A percentile compares a stretch with the other conserved stretches of the same genome.
Conservation (phyloP, 2,329 filamentous ascomycete species). For the Xylaria sp. region DNA sequence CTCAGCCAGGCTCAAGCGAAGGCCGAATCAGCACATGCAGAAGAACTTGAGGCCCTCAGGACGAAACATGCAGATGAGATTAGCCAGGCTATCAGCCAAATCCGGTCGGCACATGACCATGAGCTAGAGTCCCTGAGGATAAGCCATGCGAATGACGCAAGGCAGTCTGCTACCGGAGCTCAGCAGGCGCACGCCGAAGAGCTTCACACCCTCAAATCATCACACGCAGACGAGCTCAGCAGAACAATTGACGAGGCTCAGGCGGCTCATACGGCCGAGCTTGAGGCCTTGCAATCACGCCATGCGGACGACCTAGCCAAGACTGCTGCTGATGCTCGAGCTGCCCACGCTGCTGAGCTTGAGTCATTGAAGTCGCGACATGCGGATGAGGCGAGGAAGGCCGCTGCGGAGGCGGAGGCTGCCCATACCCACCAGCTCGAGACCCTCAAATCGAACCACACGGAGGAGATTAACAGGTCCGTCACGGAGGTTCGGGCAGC, state of each 20-base stretch:
- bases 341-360: conserved; percentile 14
- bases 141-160: conserved; percentile 29
- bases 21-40: conserved; percentile 12
- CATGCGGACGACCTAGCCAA: conserved; percentile 16
- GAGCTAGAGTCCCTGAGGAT: conserved; percentile 30
- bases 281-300: conserved; percentile 17
- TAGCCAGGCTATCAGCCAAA: conserved; percentile 14
- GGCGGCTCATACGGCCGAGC: conserved; percentile 16
- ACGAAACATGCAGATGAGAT: conserved; percentile 18
- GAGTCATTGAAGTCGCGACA: conserved; percentile 18
- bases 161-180: conserved; percentile 21
- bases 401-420: conserved; percentile 5
- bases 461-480: conserved; percentile 7
- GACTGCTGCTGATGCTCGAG: conserved; percentile 7
- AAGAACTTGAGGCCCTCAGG: conserved; percentile 22
- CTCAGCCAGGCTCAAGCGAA: conserved; percentile 6
- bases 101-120: conserved; percentile 20
- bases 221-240: conserved; percentile 19
- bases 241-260: conserved; percentile 16
- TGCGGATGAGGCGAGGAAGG: conserved; percentile 2
- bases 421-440: conserved; percentile 12
- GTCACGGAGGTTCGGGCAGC: conserved; percentile 11
- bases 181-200: conserved; percentile 26
- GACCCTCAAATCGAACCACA: conserved; percentile 17
- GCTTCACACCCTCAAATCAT: conserved; percentile 27